Conservation (phyloP, 2,329 filamentous ascomycete genomes). For the Cyclaneusma minus region DNA sequence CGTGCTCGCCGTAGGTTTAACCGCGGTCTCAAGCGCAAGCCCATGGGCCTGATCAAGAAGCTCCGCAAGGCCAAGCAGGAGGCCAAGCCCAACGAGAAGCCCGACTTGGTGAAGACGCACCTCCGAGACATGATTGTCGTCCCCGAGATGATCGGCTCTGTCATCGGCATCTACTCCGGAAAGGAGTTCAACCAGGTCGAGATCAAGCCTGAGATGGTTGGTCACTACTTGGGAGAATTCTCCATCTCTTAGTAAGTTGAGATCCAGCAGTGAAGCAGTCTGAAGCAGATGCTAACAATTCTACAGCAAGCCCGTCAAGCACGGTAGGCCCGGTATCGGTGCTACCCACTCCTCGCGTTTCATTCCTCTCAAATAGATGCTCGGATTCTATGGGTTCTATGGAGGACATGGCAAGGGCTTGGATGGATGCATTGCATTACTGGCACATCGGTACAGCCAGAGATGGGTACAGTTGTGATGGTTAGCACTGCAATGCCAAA, state of each 20-base stretch:
- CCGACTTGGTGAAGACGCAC: constrained; percentile 97
- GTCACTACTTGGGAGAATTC: constrained; percentile 98
- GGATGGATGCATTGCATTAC: constrained; percentile 5
- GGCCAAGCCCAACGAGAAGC: constrained; percentile 99
- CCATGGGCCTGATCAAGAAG: constrained; percentile 99
- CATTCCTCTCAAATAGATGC: constrained; percentile 94
- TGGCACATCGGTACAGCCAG: too few relatives aligned
- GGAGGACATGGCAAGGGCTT: too few relatives aligned
- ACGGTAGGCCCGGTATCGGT: constrained; percentile 99
- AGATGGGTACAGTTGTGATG: too few relatives aligned
- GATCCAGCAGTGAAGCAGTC: background rate
- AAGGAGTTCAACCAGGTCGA: constrained; percentile 99
- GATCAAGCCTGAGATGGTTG: constrained; percentile 99
- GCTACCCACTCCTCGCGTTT: constrained; percentile 99
- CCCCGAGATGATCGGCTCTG: constrained; percentile 98
- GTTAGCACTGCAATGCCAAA: too few relatives aligned
- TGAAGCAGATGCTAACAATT: constrained; percentile 29
- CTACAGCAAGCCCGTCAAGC: constrained; percentile 94
- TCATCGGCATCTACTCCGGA: constrained; percentile 98
- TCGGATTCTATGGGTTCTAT: constrained; percentile 10
- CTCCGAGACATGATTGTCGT: constrained; percentile 99
- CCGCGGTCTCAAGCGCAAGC: constrained; percentile 98
- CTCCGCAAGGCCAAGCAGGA: constrained; percentile 99
- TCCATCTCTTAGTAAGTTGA: constrained; percentile 94
- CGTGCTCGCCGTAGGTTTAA: constrained; percentile 98